Conservation (phyloP, 495 filamentous ascomycete genomes). For the Apodospora peruviana region DNA sequence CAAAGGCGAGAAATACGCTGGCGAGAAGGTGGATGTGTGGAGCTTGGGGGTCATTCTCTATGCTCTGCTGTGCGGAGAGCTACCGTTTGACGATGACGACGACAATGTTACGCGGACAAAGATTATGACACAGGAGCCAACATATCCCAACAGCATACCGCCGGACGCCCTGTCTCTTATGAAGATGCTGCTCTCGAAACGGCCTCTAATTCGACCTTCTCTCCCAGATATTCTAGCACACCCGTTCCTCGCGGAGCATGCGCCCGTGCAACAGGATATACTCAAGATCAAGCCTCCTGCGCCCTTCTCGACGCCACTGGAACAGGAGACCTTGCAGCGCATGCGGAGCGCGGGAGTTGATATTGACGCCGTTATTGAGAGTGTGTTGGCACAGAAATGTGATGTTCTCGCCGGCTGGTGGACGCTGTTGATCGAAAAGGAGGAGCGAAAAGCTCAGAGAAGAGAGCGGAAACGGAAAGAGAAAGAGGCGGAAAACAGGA, state of each 20-base stretch:
- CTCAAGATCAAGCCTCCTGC: conserved; percentile 77
- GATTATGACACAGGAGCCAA: conserved; percentile 79
- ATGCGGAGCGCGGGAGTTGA: conserved; percentile 96
- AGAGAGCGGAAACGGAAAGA: conserved; percentile 82
- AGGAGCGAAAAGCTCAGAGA: conserved; percentile 81
- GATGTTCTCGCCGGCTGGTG: conserved; percentile 93
- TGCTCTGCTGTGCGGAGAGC: conserved; percentile 83
- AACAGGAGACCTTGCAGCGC: conserved; percentile 84
- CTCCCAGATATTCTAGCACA: conserved; percentile 85
- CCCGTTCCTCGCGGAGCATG: conserved; percentile 83
- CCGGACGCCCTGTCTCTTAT: conserved; percentile 72
- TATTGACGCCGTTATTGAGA: conserved; percentile 89
- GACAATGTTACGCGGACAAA: conserved; percentile 77
- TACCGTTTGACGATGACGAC: conserved; percentile 94
- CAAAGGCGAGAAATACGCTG: conserved; percentile 95
- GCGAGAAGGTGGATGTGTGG: conserved; percentile 97
- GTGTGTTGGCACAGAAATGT: conserved; percentile 83
- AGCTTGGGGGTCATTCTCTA: conserved; percentile 95
- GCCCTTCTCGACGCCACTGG: conserved; percentile 80
- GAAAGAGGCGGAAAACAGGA: conserved; percentile 73
- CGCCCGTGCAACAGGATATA: conserved; percentile 84
- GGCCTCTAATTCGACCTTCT: conserved; percentile 76
- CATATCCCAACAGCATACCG: conserved; percentile 74
- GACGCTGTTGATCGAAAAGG: conserved; percentile 91
- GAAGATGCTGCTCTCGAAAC: conserved; percentile 74